Evolutionary conservation across 768 basidiomycete genomes (phyloP).

Genomic region (Amanita fuliginea): DNA sequence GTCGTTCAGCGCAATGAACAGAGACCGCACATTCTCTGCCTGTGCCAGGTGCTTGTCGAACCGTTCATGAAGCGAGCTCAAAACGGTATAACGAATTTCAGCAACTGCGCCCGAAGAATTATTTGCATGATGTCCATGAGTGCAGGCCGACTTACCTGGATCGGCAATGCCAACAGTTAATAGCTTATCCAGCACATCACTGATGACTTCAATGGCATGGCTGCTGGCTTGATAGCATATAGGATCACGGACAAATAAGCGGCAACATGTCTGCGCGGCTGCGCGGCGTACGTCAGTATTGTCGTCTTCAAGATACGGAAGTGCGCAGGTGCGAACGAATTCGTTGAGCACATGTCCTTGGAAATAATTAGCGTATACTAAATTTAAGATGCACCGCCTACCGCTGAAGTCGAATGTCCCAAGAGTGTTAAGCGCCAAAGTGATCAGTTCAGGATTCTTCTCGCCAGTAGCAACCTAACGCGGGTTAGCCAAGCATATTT

Average conservation of each 20-base stretch:
- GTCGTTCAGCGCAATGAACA: conserved; percentile 96
- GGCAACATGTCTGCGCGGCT: conserved; percentile 87
- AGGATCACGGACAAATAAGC: conserved; percentile 86
- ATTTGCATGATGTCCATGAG: conserved; percentile 1
- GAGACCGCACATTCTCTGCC: conserved; percentile 93
- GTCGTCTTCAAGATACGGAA: conserved; percentile 93
- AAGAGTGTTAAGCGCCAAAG: conserved; percentile 77
- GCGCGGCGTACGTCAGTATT: conserved; percentile 78
- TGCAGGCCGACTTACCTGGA: conserved; percentile 49
- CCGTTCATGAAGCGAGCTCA: conserved; percentile 78
- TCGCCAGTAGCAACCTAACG: conserved; percentile 33
- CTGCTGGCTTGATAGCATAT: conserved; percentile 94
- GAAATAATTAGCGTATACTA: not conserved
- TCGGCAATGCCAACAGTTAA: conserved; percentile 93
- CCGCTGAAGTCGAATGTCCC: conserved; percentile 94
- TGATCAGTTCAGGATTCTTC: conserved; percentile 59
- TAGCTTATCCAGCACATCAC: conserved; percentile 95
- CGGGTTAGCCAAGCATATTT: conserved; percentile 6
- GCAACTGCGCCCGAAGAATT: conserved; percentile 38
- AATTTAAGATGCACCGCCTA: conserved; percentile 16
- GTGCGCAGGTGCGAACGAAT: conserved; percentile 83
- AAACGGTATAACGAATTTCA: conserved; percentile 75
- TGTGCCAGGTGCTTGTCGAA: conserved; percentile 97
- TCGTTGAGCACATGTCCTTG: conserved; percentile 89
- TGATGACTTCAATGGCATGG: conserved; percentile 93